These are phyloP conservation scores for Cymbidium sinense DNA, from an alignment of 106 monocot species.

Conservation along the genomic window DNA sequence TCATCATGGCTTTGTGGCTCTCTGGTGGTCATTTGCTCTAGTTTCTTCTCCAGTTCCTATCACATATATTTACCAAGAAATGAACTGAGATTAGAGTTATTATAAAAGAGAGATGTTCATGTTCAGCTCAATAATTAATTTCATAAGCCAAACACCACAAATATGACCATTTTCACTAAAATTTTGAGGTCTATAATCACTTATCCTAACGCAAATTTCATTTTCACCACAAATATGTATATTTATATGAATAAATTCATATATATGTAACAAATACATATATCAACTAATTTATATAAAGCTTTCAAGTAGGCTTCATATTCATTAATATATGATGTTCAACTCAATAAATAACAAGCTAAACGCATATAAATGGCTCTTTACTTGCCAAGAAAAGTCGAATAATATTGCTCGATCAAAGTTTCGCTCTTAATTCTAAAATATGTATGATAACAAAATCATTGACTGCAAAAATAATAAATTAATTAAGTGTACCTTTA, in stretches of 20 bases:
- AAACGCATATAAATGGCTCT: not conserved
- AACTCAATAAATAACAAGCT: not conserved
- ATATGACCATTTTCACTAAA: too few relatives aligned
- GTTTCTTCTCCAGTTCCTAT: constrained; percentile 84
- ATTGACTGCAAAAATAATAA: not conserved
- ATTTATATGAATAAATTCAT: too few relatives aligned
- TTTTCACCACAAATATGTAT: too few relatives aligned
- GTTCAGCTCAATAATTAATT: not conserved
- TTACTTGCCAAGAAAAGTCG: too few relatives aligned
- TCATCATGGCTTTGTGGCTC: constrained; percentile 52
- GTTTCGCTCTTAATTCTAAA: not conserved
- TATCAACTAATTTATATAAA: not conserved
- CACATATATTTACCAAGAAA: not conserved
- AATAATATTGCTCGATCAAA: not conserved
- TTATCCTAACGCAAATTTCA: too few relatives aligned
- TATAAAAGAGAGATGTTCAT: not conserved
- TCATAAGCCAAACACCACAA: too few relatives aligned
- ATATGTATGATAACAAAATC: not conserved
- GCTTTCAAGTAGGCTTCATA: not conserved
- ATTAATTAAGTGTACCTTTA: constrained; percentile 47
- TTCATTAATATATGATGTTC: not conserved
- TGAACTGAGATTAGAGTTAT: too few relatives aligned
- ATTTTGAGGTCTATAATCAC: too few relatives aligned
- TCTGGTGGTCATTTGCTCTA: constrained; percentile 40
- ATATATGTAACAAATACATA: too few relatives aligned